These are phyloP conservation scores for Didymella keratinophila DNA, from an alignment of 2,329 filamentous ascomycete species.

Conservation along the genomic window DNA sequence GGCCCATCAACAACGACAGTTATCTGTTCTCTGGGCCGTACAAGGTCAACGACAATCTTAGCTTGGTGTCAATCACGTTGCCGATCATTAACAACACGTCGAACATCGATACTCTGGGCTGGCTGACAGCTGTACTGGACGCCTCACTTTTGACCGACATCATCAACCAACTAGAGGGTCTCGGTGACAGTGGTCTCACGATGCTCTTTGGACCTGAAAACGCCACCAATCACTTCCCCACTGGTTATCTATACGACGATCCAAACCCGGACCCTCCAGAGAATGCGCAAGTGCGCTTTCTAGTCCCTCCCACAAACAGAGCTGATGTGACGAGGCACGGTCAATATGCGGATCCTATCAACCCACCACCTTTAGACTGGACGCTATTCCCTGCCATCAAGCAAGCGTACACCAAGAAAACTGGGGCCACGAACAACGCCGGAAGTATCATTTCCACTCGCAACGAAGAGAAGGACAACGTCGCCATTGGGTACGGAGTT, in stretches of 20 bases:
- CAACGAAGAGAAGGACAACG: conserved; percentile 74
- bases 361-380: conserved; percentile 62
- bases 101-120: conserved; percentile 73
- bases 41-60: conserved; percentile 74
- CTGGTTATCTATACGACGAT: conserved; percentile 42
- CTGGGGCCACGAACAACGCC: conserved; percentile 67
- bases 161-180: conserved; percentile 69
- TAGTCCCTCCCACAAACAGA: conserved; percentile 46
- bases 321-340: conserved; percentile 33
- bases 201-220: conserved; percentile 74
- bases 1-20: conserved; percentile 54
- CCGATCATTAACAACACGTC: conserved; percentile 75
- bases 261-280: conserved; percentile 31
- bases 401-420: conserved; percentile 63
- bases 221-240: conserved; percentile 64
- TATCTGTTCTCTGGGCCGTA: conserved; percentile 81
- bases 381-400: conserved; percentile 69
- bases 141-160: conserved; percentile 70
- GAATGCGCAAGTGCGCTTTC: conserved; percentile 41
- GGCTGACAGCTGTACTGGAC: conserved; percentile 81
- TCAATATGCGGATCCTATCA: conserved; percentile 35
- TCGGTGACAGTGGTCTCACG: conserved; percentile 74
- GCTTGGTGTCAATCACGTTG: conserved; percentile 80
- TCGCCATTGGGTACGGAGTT: conserved; percentile 83
- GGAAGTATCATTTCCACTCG: conserved; percentile 71